Evolutionary conservation across 495 filamentous ascomycete genomes (phyloP).

Genomic region (Podospora bellae-mahoneyi): DNA sequence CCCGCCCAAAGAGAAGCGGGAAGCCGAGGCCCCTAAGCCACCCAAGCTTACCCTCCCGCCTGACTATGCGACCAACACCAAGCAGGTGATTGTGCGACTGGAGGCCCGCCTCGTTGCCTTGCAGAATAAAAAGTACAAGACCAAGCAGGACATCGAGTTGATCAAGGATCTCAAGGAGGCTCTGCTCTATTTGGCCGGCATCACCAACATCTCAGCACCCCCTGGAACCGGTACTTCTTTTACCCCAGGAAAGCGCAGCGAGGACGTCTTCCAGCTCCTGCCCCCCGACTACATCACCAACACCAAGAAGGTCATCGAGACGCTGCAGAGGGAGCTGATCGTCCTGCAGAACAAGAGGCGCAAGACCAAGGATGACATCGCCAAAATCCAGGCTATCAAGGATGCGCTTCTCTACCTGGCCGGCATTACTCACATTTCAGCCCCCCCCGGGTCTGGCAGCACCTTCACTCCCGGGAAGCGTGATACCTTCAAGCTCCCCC

Average conservation of each 20-base stretch:
- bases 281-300: slow-evolving; percentile 22
- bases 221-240: slow-evolving; percentile 28
- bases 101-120: slow-evolving; percentile 26
- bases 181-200: slow-evolving; percentile 26
- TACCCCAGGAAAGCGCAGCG: slow-evolving; percentile 27
- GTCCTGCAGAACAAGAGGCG: slow-evolving; percentile 29
- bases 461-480: slow-evolving; percentile 32
- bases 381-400: slow-evolving; percentile 27
- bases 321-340: slow-evolving; percentile 24
- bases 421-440: slow-evolving; percentile 24
- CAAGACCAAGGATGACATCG: slow-evolving; percentile 26
- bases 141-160: slow-evolving; percentile 22
- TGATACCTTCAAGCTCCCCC: slow-evolving; percentile 20
- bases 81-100: slow-evolving; percentile 27
- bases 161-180: slow-evolving; percentile 30
- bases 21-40: background rate
- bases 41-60: slow-evolving; percentile 19
- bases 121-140: slow-evolving; percentile 32
- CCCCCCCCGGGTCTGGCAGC: slow-evolving; percentile 24
- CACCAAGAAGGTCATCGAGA: slow-evolving; percentile 27
- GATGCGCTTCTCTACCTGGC: slow-evolving; percentile 26
- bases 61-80: slow-evolving; percentile 23
- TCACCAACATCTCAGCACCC: slow-evolving; percentile 27
- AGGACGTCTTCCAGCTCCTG: slow-evolving; percentile 14
- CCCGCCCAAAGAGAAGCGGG: slow-evolving; percentile 16